phyloP scores from a whole-genome alignment of 345 rosid genomes.

The Eucalyptus paniculata region DNA sequence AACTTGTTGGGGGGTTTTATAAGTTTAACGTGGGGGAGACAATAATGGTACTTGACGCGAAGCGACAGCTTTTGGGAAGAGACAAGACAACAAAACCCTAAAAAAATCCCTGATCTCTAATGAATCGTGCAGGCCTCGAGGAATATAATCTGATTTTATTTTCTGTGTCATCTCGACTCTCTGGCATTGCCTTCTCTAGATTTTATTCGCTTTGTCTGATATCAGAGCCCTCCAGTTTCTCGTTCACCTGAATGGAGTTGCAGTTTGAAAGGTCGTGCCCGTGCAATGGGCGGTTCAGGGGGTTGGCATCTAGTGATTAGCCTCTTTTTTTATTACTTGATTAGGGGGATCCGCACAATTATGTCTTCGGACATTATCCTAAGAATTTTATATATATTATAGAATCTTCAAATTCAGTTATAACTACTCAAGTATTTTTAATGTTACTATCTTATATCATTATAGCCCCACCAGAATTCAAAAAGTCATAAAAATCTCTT shows the following conservation, averaged over 20 bases:
- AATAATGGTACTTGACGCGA: background rate
- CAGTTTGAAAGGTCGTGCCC: background rate
- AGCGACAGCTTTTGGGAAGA: background rate
- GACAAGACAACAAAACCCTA: background rate
- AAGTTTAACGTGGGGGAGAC: background rate
- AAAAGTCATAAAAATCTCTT: background rate
- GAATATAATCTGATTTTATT: background rate
- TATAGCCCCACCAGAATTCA: background rate
- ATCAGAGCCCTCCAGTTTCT: background rate
- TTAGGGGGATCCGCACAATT: background rate
- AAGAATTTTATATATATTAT: background rate
- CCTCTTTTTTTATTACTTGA: background rate
- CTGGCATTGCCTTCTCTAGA: background rate
- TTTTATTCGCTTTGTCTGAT: background rate
- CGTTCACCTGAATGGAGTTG: background rate
- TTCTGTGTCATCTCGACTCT: background rate
- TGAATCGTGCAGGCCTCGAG: background rate
- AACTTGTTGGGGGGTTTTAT: background rate
- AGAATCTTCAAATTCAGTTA: background rate
- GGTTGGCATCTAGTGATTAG: background rate
- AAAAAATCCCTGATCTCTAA: background rate
- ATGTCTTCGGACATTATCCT: background rate
- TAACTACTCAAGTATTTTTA: background rate
- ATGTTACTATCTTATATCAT: background rate
- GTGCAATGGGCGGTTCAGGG: background rate